phyloP scores from a whole-genome alignment of 2,329 filamentous ascomycete genomes.

The Sporothrix brunneoviolacea region DNA sequence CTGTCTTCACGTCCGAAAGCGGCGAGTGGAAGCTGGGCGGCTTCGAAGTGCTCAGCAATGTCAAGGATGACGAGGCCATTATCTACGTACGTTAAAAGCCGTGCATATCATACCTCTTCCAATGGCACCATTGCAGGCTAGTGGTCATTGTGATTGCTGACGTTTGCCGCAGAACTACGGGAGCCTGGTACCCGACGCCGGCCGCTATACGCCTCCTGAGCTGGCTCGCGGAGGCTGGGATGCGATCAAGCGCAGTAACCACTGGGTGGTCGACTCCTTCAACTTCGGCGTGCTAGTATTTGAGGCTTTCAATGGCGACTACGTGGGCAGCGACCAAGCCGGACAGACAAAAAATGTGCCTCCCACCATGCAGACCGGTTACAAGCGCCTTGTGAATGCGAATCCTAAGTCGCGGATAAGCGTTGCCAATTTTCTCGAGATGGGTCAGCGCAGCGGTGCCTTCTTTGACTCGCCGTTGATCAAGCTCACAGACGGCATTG shows the following conservation, averaged over 20 bases:
- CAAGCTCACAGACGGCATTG: conserved; percentile 84
- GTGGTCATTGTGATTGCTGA: too few relatives aligned
- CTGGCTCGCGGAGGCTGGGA: conserved; percentile 86
- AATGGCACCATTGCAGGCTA: too few relatives aligned
- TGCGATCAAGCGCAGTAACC: conserved; percentile 72
- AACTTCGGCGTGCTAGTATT: conserved; percentile 77
- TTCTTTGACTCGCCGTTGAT: conserved; percentile 95
- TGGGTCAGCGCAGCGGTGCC: conserved; percentile 70
- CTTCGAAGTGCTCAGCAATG: conserved; percentile 86
- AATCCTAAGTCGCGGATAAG: conserved; percentile 86
- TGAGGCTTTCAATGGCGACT: conserved; percentile 87
- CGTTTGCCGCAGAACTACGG: conserved; percentile 66
- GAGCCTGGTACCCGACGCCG: conserved; percentile 77
- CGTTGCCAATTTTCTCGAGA: conserved; percentile 79
- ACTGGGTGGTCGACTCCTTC: conserved; percentile 80
- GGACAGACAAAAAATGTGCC: conserved; percentile 83
- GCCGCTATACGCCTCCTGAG: conserved; percentile 80
- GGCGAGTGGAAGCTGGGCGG: conserved; percentile 97
- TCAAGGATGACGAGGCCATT: conserved; percentile 91
- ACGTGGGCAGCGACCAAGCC: conserved; percentile 68
- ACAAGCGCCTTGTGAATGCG: conserved; percentile 79
- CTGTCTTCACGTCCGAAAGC: conserved; percentile 88
- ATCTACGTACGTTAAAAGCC: conserved; percentile 59
- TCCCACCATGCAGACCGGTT: conserved; percentile 80
- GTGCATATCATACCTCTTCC: background rate